These are phyloP conservation scores for Salix udensis DNA, from an alignment of 345 rosid species.

Conservation along the genomic window DNA sequence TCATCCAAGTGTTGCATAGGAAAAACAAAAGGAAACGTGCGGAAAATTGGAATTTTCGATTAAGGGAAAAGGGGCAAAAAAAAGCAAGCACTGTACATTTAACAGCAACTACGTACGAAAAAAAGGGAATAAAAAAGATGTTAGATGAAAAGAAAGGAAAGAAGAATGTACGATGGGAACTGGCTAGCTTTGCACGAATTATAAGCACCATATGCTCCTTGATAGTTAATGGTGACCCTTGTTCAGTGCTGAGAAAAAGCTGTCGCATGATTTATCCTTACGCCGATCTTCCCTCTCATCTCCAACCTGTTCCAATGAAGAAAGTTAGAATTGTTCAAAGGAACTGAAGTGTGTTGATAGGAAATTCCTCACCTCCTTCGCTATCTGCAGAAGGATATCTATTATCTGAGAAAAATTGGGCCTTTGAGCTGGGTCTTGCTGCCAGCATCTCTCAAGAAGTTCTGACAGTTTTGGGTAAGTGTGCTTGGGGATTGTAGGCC, in stretches of 20 bases:
- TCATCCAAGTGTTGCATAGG: conserved; percentile 2
- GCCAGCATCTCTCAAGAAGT: conserved; percentile 90
- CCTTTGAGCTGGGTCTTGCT: conserved; percentile 67
- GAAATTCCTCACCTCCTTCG: conserved; percentile 51
- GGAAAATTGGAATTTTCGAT: background rate
- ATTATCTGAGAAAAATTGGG: conserved; percentile 77
- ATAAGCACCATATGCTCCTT: conserved; percentile 17
- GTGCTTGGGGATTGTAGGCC: conserved; percentile 78
- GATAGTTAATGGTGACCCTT: conserved; percentile 46
- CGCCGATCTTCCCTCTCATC: conserved; percentile 42
- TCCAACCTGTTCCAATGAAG: conserved; percentile 46
- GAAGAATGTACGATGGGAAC: background rate
- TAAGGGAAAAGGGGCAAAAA: background rate
- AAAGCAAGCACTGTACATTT: conserved; percentile 36
- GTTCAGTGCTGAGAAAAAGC: conserved; percentile 45
- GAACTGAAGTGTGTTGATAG: background rate
- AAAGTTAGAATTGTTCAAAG: background rate
- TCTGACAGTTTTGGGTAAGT: conserved; percentile 67
- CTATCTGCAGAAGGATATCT: conserved; percentile 55
- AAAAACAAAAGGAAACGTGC: background rate
- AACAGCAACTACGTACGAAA: conserved; percentile 14
- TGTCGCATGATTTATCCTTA: conserved; percentile 43
- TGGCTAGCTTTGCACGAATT: conserved; percentile 19
- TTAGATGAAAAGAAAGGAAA: too few species aligned
- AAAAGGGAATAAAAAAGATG: background rate